Evolutionary conservation across 768 basidiomycete species (phyloP).

Genomic region (Kwoniella sp.): DNA sequence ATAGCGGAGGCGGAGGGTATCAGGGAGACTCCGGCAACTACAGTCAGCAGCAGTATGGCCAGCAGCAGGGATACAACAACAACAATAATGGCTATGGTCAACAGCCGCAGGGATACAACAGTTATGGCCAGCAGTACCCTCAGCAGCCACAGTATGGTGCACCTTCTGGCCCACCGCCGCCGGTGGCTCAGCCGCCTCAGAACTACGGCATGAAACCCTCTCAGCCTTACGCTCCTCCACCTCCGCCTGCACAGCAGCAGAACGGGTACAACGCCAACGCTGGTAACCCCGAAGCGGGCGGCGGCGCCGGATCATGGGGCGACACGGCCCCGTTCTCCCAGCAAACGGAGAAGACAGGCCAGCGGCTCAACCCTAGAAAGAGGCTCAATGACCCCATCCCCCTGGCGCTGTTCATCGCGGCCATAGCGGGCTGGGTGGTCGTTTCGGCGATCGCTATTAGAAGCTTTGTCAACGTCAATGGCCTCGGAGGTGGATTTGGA

Average conservation of each 20-base stretch:
- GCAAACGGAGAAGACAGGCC: conserved; percentile 50
- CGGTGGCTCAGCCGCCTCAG: background rate
- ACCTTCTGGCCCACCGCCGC: conserved; percentile 17
- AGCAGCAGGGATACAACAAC: conserved; percentile 8
- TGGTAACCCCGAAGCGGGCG: conserved; percentile 7
- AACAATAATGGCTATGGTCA: conserved; percentile 21
- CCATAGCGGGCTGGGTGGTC: conserved; percentile 71
- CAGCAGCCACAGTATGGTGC: conserved; percentile 21
- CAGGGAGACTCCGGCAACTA: conserved; percentile 9
- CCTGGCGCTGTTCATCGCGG: conserved; percentile 70
- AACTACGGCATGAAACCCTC: conserved; percentile 46
- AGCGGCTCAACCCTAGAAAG: conserved; percentile 61
- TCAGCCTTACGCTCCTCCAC: conserved; percentile 42
- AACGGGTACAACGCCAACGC: conserved; percentile 1
- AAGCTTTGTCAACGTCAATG: conserved; percentile 67
- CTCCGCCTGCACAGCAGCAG: conserved; percentile 1
- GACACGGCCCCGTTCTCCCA: conserved; percentile 50
- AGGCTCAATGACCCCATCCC: conserved; percentile 73
- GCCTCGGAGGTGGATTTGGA: conserved; percentile 72
- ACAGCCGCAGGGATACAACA: conserved; percentile 22
- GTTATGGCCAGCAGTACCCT: conserved; percentile 10
- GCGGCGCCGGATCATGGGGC: conserved; percentile 15
- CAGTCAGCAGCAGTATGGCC: background rate
- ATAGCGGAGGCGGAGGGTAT: conserved; percentile 1
- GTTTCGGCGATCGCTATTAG: conserved; percentile 69